A percentile compares a stretch with the other conserved stretches of the same genome.
phyloP scores from a whole-genome alignment of 2,329 filamentous ascomycete species.

The Apiospora aurea region DNA sequence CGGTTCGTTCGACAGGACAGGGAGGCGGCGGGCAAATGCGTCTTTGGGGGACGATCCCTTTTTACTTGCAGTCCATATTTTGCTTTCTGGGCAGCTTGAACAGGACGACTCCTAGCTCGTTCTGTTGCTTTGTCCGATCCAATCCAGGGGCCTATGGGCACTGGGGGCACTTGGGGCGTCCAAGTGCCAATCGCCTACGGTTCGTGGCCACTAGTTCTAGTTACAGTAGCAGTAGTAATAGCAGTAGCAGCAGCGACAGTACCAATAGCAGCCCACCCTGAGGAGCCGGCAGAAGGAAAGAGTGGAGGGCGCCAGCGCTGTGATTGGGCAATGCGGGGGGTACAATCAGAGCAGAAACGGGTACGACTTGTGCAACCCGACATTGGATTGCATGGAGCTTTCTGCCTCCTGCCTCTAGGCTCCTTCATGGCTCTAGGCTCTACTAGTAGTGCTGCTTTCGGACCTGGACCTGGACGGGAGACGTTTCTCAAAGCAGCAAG shows the following conservation, averaged over 20 bases:
- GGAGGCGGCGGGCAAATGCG: not conserved
- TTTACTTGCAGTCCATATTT: slow-evolving; percentile 14
- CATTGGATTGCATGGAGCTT: not conserved
- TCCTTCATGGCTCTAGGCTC: too few relatives aligned
- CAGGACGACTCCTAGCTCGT: slow-evolving; percentile 5
- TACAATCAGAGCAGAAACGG: slow-evolving; percentile 14
- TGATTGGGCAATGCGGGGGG: slow-evolving; percentile 10
- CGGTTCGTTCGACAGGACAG: slow-evolving; percentile 6
- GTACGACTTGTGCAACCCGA: slow-evolving; percentile 16
- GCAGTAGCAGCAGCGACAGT: slow-evolving; percentile 7
- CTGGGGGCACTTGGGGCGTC: not conserved
- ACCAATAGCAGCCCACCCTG: slow-evolving; percentile 15
- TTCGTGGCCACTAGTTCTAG: slow-evolving; percentile 18
- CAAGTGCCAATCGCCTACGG: slow-evolving; percentile 17
- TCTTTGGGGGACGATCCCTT: slow-evolving; percentile 17
- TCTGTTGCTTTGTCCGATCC: slow-evolving; percentile 20
- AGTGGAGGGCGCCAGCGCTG: not conserved
- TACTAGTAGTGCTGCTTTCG: too few relatives aligned
- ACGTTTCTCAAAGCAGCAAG: slow-evolving; percentile 11
- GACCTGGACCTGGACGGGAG: not conserved
- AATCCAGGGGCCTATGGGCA: slow-evolving; percentile 8
- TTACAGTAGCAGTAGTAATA: slow-evolving; percentile 8
- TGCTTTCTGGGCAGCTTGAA: not conserved
- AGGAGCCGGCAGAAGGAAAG: slow-evolving; percentile 16
- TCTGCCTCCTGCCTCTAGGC: too few relatives aligned